These are phyloP conservation scores for Pseudognaphalium luteoalbum DNA, from an alignment of 129 eudicot genomes.

Conservation along the genomic window DNA sequence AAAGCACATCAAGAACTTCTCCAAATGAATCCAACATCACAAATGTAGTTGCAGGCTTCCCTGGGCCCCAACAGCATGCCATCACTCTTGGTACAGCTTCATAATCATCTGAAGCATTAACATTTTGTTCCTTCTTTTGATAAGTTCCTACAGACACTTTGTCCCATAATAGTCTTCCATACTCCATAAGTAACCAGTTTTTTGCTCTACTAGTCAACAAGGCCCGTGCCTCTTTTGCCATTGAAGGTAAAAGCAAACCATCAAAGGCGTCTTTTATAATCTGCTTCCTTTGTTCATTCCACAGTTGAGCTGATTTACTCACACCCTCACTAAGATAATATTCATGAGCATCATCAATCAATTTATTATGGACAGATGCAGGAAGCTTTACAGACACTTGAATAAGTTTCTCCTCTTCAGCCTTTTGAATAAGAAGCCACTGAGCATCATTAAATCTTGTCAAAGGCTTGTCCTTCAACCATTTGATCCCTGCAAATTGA, in stretches of 20 bases:
- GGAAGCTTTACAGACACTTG: constrained; percentile 78
- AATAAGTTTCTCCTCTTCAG: constrained; percentile 93
- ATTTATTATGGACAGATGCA: constrained; percentile 45
- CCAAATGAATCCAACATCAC: constrained; percentile 97
- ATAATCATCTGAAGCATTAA: constrained; percentile 50
- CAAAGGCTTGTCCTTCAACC: constrained; percentile 83
- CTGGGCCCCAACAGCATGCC: constrained; percentile 99
- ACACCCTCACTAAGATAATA: constrained; percentile 89
- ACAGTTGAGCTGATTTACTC: constrained; percentile 86
- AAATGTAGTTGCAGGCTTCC: constrained; percentile 92
- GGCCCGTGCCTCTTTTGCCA: constrained; percentile 91
- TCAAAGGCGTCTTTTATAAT: constrained; percentile 77
- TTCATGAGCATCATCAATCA: constrained; percentile 65
- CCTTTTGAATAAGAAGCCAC: constrained; percentile 93
- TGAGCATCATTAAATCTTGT: constrained; percentile 81
- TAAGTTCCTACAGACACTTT: constrained; percentile 86
- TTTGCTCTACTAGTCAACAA: constrained; percentile 81
- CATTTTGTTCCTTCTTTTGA: constrained; percentile 61
- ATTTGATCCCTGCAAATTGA: constrained; percentile 73
- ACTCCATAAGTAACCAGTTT: constrained; percentile 63
- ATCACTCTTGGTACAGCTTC: constrained; percentile 91
- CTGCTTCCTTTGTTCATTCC: constrained; percentile 95
- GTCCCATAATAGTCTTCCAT: constrained; percentile 74
- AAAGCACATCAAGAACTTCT: constrained; percentile 74
- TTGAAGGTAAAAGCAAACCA: constrained; percentile 66